These are phyloP conservation scores for Colletotrichum theobromicola DNA, from an alignment of 2,329 filamentous ascomycete species.

Conservation along the genomic window DNA sequence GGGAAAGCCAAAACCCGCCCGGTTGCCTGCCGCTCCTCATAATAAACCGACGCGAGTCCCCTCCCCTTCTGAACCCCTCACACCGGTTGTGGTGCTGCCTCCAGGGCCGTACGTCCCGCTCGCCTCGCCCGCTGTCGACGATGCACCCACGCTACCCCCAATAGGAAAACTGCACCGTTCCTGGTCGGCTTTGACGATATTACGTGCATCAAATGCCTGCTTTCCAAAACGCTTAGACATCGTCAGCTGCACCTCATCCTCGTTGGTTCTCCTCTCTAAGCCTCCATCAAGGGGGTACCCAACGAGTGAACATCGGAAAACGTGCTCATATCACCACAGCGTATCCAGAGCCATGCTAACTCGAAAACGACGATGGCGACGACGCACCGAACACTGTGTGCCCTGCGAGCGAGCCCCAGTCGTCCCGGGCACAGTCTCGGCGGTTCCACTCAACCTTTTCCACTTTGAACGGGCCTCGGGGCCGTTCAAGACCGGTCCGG, in stretches of 20 bases:
- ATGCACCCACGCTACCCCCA: slow-evolving; percentile 1
- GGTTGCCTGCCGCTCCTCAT: background rate
- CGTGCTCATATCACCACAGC: background rate
- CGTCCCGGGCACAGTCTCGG: background rate
- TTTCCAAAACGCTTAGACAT: background rate
- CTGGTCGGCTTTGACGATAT: background rate
- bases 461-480: background rate
- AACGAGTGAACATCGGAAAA: background rate
- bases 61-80: background rate
- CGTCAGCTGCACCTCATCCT: background rate
- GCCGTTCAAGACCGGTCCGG: background rate
- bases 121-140: background rate
- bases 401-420: background rate
- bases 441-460: background rate
- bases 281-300: background rate
- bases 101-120: background rate
- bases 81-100: background rate
- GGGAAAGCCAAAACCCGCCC: background rate
- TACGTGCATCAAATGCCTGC: slow-evolving; percentile 1
- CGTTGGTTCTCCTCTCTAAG: background rate
- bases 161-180: slow-evolving; percentile 2
- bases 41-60: background rate
- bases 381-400: background rate
- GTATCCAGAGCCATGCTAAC: background rate
- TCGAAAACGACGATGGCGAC: background rate